Conservation (phyloP, 306 rosid species). For the Castanopsis chinensis region DNA sequence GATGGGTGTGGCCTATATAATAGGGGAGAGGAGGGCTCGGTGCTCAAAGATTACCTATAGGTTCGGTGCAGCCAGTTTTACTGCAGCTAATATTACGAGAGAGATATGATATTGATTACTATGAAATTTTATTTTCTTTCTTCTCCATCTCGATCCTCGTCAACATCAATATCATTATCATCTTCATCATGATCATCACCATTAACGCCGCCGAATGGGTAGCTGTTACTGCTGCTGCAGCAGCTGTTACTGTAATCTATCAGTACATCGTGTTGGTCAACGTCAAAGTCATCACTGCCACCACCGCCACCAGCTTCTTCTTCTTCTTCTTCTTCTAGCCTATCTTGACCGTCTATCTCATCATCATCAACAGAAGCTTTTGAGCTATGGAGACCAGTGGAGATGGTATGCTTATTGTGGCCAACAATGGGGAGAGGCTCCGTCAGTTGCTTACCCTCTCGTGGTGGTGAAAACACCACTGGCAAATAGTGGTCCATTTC, state of each 20-base stretch:
- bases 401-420: constrained; percentile 21
- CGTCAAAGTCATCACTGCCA: background rate
- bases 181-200: background rate
- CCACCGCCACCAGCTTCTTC: background rate
- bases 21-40: constrained; percentile 23
- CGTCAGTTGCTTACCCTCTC: constrained; percentile 73
- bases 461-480: constrained; percentile 75
- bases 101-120: background rate
- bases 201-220: constrained; percentile 35
- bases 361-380: background rate
- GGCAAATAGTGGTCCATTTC: constrained; percentile 83
- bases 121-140: background rate
- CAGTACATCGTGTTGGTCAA: background rate
- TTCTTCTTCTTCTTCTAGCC: background rate
- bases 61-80: background rate
- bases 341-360: constrained; percentile 31
- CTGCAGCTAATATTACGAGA: background rate
- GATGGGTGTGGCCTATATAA: background rate
- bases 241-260: too few relatives aligned
- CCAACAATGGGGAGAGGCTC: constrained; percentile 68
- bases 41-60: constrained; percentile 18
- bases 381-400: background rate
- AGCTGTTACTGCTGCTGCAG: constrained; percentile 15
- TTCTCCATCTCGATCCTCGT: constrained; percentile 5
- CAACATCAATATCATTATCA: background rate